phyloP scores from a whole-genome alignment of 768 basidiomycete genomes.

The Phylloporus sp. region DNA sequence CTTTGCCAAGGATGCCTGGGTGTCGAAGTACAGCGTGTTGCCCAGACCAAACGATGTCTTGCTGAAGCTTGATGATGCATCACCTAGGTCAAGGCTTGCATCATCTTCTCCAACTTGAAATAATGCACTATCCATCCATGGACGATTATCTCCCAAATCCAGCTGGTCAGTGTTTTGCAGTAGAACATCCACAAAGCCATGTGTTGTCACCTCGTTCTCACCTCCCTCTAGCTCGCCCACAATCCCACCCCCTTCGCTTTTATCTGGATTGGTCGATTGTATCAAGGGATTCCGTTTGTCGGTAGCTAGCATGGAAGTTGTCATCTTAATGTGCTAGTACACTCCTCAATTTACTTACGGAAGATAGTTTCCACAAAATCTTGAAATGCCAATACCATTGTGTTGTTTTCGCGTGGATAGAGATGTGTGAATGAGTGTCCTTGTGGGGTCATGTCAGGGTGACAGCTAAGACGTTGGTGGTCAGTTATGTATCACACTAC shows the following conservation, averaged over 20 bases:
- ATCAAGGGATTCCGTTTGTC: background rate
- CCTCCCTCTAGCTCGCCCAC: background rate
- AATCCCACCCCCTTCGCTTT: background rate
- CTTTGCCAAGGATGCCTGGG: background rate
- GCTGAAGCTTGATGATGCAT: background rate
- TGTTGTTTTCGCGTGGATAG: conserved; percentile 1
- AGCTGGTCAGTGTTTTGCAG: background rate
- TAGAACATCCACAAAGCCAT: background rate
- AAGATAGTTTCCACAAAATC: conserved; percentile 1
- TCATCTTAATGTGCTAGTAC: background rate
- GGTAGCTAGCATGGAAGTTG: background rate
- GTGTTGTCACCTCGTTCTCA: background rate
- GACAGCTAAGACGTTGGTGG: background rate
- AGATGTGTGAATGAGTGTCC: background rate
- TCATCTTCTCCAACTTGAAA: background rate
- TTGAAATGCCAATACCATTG: background rate
- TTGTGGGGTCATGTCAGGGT: background rate
- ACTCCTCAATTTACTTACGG: background rate
- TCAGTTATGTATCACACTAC: background rate
- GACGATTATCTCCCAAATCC: no score
- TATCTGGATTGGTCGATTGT: background rate
- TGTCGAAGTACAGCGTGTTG: background rate
- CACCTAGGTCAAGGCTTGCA: background rate
- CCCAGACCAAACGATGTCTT: background rate
- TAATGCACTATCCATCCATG: no score